Percentiles rank a stretch among this genome's conserved stretches.
These are phyloP conservation scores for Apiospora phragmitis DNA, from an alignment of 2,329 filamentous ascomycete genomes.

Conservation along the genomic window DNA sequence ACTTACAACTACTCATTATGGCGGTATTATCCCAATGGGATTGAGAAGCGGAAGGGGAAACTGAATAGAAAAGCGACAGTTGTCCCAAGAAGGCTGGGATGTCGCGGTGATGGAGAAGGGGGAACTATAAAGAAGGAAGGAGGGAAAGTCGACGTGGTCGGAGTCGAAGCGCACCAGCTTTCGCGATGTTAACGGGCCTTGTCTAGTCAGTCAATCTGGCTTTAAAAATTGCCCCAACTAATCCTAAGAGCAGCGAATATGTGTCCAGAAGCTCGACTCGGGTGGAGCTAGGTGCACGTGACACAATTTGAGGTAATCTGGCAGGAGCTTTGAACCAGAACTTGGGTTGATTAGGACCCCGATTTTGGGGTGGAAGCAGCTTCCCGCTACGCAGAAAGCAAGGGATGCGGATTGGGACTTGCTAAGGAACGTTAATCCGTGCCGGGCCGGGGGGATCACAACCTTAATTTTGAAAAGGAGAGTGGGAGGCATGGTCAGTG, in stretches of 20 bases:
- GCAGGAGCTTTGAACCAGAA: not conserved
- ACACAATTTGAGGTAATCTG: slow-evolving; percentile 5
- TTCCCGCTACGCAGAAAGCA: not conserved
- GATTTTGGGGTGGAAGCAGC: not conserved
- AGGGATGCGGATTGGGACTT: not conserved
- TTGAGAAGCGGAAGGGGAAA: slow-evolving; percentile 20
- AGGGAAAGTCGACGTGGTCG: slow-evolving; percentile 12
- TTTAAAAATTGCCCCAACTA: slow-evolving; percentile 13
- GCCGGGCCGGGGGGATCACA: not conserved
- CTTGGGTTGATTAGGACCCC: slow-evolving; percentile 5
- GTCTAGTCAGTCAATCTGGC: slow-evolving; percentile 10
- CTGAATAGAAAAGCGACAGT: slow-evolving; percentile 19
- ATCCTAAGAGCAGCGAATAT: slow-evolving; percentile 3
- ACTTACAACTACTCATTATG: slow-evolving; percentile 41
- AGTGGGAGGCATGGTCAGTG: not conserved
- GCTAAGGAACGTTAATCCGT: slow-evolving; percentile 6
- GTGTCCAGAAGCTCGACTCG: slow-evolving; percentile 7
- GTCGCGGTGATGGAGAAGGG: slow-evolving; percentile 18
- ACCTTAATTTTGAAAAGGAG: not conserved
- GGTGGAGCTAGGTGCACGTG: slow-evolving; percentile 1
- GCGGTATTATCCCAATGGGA: slow-evolving; percentile 20
- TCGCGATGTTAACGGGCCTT: slow-evolving; percentile 5
- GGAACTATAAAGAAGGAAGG: slow-evolving; percentile 14
- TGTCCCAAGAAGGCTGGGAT: slow-evolving; percentile 8
- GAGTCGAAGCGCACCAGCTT: slow-evolving; percentile 13